phyloP scores from a whole-genome alignment of 768 basidiomycete genomes.

The Tylopilus rubrobrunneus region DNA sequence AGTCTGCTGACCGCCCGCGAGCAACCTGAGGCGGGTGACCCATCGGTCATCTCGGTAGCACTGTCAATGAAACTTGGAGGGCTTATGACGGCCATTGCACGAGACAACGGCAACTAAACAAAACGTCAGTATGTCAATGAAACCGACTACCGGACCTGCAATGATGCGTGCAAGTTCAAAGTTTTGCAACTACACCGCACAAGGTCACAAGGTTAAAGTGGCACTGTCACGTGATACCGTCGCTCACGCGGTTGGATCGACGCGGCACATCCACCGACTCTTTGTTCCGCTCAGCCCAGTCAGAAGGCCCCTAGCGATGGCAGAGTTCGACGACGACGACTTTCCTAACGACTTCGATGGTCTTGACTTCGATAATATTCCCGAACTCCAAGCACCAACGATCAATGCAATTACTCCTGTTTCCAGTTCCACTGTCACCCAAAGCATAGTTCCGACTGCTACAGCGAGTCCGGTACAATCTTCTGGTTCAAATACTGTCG shows the following conservation, averaged over 20 bases:
- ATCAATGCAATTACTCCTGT: background rate
- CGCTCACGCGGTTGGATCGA: background rate
- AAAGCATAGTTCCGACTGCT: background rate
- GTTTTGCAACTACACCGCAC: too few relatives aligned
- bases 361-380: conserved; percentile 41
- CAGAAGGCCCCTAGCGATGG: conserved; percentile 16
- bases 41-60: too few relatives aligned
- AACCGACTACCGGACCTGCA: background rate
- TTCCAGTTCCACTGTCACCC: background rate
- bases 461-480: conserved; percentile 14
- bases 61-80: too few relatives aligned
- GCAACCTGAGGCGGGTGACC: too few relatives aligned
- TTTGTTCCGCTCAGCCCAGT: background rate
- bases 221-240: conserved; percentile 3
- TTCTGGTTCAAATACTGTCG: conserved; percentile 1
- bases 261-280: background rate
- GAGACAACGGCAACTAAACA: background rate
- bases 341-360: conserved; percentile 56
- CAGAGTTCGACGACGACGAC: conserved; percentile 39
- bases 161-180: too few relatives aligned
- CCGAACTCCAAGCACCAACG: conserved; percentile 26
- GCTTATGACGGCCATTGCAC: too few relatives aligned
- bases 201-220: too few relatives aligned
- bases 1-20: too few relatives aligned
- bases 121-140: background rate